Evolutionary conservation across 2,329 filamentous ascomycete genomes (phyloP).

Genomic region (Phaeophleospora eucalypticola): DNA sequence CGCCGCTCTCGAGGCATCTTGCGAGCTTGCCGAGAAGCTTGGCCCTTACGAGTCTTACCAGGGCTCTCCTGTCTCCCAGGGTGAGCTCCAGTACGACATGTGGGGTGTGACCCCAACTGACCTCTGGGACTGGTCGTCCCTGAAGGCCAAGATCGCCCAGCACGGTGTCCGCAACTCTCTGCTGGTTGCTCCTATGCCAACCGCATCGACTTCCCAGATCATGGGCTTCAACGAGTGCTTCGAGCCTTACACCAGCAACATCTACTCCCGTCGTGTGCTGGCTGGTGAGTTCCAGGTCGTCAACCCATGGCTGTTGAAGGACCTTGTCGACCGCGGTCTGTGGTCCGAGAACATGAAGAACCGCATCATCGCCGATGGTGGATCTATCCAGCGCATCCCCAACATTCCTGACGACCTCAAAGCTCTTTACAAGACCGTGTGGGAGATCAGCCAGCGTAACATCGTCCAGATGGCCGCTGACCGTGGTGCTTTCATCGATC

Average conservation of each 20-base stretch:
- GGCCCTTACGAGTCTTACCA: slow-evolving; percentile 87
- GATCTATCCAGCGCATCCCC: slow-evolving; percentile 93
- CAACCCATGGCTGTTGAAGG: slow-evolving; percentile 97
- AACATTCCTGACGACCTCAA: slow-evolving; percentile 97
- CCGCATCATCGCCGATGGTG: slow-evolving; percentile 95
- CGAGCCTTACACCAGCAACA: slow-evolving; percentile 99
- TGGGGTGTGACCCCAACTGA: slow-evolving; percentile 91
- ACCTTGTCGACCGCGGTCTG: slow-evolving; percentile 93
- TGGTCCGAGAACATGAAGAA: slow-evolving; percentile 99
- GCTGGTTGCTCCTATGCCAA: slow-evolving; percentile 95
- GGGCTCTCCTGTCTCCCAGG: slow-evolving; percentile 89
- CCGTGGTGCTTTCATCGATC: slow-evolving; percentile 96
- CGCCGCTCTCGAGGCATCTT: slow-evolving; percentile 82
- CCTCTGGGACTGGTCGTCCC: slow-evolving; percentile 89
- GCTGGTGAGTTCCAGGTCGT: slow-evolving; percentile 99
- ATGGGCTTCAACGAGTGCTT: slow-evolving; percentile 99
- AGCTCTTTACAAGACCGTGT: slow-evolving; percentile 97
- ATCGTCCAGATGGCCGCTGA: slow-evolving; percentile 98
- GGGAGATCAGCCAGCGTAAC: slow-evolving; percentile 95
- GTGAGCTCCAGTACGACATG: slow-evolving; percentile 97
- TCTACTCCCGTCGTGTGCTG: slow-evolving; percentile 96
- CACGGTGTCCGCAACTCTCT: slow-evolving; percentile 94
- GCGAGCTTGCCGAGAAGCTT: slow-evolving; percentile 75
- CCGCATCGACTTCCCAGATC: slow-evolving; percentile 94
- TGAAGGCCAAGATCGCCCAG: slow-evolving; percentile 89